phyloP scores from a whole-genome alignment of 2,329 filamentous ascomycete genomes.

The Xylaria sp. region DNA sequence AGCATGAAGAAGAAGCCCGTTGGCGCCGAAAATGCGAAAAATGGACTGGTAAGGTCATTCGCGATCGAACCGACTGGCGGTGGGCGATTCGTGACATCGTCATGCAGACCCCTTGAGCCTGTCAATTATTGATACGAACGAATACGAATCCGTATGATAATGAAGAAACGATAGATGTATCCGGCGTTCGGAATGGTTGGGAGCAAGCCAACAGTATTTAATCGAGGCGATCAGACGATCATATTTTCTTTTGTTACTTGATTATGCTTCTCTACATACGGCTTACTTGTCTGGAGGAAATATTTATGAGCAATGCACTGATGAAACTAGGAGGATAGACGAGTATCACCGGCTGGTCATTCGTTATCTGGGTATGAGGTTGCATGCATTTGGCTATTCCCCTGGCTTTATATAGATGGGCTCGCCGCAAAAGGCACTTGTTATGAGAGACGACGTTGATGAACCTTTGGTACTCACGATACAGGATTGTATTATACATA shows the following conservation, averaged over 20 bases:
- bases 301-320: constrained; percentile 19
- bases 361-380: constrained; percentile 27
- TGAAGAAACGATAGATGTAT: constrained; percentile 34
- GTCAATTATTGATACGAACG: constrained; percentile 8
- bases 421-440: constrained; percentile 20
- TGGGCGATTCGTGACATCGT: constrained; percentile 78
- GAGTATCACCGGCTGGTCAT: constrained; percentile 10
- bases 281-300: constrained; percentile 27
- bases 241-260: constrained; percentile 25
- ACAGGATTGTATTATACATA: constrained; percentile 34
- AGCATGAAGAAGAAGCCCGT: constrained; percentile 89
- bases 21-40: constrained; percentile 90
- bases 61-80: constrained; percentile 73
- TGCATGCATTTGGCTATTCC: constrained; percentile 34
- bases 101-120: constrained; percentile 45
- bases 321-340: constrained; percentile 20
- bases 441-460: constrained; percentile 34
- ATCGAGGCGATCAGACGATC: constrained; percentile 23
- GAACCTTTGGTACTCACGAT: constrained; percentile 24
- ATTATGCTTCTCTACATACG: constrained; percentile 25
- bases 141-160: constrained; percentile 34
- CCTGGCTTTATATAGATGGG: constrained; percentile 35
- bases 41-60: constrained; percentile 75
- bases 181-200: constrained; percentile 17
- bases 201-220: constrained; percentile 32